phyloP scores from a whole-genome alignment of 2,329 filamentous ascomycete species.

The Pseudogymnoascus sp. region DNA sequence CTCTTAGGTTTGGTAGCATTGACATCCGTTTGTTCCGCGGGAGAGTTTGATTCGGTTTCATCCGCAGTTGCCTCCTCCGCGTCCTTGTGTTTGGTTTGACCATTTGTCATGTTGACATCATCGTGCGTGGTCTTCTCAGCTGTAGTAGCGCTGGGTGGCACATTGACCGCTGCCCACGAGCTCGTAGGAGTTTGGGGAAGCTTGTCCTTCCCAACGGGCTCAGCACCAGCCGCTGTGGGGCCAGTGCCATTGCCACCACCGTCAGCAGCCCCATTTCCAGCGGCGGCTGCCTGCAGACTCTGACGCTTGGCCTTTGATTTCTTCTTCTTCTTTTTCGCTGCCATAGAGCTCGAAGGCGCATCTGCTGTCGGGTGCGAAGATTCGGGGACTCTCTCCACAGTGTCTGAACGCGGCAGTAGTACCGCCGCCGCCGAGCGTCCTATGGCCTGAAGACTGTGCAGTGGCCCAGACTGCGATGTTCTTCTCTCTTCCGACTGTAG shows the following conservation, averaged over 20 bases:
- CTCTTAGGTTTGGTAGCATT: neutral
- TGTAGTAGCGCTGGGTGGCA: neutral
- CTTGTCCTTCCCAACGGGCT: neutral
- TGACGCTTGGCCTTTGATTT: neutral
- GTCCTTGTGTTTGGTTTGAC: neutral
- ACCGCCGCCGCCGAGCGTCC: neutral
- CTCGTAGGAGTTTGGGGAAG: neutral
- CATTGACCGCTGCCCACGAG: neutral
- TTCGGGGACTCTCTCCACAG: neutral
- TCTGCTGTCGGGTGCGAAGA: neutral
- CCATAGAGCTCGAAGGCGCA: neutral
- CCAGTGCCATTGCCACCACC: neutral
- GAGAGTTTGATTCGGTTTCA: neutral
- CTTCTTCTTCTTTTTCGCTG: constrained; percentile 8
- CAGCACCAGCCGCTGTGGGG: neutral
- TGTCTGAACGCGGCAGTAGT: neutral
- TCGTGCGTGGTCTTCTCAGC: neutral
- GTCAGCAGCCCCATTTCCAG: neutral
- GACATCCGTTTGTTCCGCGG: neutral
- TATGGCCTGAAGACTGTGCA: neutral
- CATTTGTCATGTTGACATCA: neutral
- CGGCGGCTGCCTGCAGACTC: constrained; percentile 12
- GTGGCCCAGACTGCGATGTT: neutral
- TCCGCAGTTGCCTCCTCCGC: neutral
- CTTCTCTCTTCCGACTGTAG: neutral